Conservation (phyloP, 2,329 filamentous ascomycete species). For the Aplosporella prunicola region DNA sequence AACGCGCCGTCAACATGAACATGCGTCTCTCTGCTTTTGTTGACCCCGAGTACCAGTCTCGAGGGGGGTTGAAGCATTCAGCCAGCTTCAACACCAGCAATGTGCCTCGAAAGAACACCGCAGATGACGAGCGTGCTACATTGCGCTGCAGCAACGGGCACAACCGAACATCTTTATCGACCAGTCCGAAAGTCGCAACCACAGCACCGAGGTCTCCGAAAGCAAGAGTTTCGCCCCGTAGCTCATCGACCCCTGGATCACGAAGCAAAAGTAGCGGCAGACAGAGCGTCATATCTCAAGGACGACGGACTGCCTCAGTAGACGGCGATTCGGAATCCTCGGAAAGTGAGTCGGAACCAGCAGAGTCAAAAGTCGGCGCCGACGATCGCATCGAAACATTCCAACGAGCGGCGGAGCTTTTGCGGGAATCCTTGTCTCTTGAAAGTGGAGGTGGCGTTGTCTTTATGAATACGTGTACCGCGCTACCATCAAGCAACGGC, state of each 20-base stretch:
- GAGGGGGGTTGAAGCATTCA: too few relatives aligned
- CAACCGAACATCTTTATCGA: too few relatives aligned
- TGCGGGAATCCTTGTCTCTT: constrained; percentile 40
- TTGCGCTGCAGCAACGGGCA: too few relatives aligned
- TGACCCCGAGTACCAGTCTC: constrained; percentile 15
- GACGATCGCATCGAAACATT: constrained; percentile 35
- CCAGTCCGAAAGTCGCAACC: too few relatives aligned
- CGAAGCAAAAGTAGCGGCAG: too few relatives aligned
- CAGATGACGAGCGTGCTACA: too few relatives aligned
- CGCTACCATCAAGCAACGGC: too few relatives aligned
- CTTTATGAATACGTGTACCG: constrained; percentile 20
- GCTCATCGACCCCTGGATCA: too few relatives aligned
- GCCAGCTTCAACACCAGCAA: neutral
- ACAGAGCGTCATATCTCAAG: too few relatives aligned
- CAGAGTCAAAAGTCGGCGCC: constrained; percentile 19
- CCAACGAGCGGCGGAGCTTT: constrained; percentile 38
- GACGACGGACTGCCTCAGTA: too few relatives aligned
- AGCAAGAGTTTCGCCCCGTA: too few relatives aligned
- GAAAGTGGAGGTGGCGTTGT: constrained; percentile 37
- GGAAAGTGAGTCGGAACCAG: neutral
- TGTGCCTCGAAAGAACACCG: constrained; percentile 1
- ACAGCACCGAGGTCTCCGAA: too few relatives aligned
- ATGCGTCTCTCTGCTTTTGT: constrained; percentile 19
- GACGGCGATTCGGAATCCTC: constrained; percentile 1
- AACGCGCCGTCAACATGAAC: constrained; percentile 19